Evolutionary conservation across 345 rosid species (phyloP).

Genomic region (Hypericum androsaemum): DNA sequence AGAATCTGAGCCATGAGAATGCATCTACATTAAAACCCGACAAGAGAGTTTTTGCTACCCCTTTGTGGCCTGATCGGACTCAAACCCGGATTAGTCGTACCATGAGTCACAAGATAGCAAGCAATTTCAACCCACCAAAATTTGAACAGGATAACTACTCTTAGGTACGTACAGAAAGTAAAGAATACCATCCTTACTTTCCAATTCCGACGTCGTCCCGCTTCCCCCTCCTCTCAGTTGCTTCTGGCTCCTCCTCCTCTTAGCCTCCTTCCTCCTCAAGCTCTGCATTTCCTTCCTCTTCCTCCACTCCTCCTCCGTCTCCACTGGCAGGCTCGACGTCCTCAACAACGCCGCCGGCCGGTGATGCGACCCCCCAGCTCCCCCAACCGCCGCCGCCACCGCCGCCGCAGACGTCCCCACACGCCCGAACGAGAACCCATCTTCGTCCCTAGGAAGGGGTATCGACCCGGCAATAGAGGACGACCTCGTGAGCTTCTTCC

Average conservation of each 20-base stretch:
- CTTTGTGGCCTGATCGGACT: no score
- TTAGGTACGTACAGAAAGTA: background rate
- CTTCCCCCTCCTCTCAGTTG: slow-evolving; percentile 15
- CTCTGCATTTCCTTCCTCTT: slow-evolving; percentile 74
- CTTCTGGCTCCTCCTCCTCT: slow-evolving; percentile 29
- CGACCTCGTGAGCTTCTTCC: slow-evolving; percentile 48
- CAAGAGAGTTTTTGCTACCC: no score
- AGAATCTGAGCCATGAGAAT: no score
- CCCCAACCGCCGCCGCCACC: slow-evolving; percentile 66
- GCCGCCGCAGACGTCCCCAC: slow-evolving; percentile 41
- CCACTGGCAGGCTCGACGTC: slow-evolving; percentile 52
- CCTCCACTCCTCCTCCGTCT: slow-evolving; percentile 83
- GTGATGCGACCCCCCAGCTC: slow-evolving; percentile 48
- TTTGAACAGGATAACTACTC: background rate
- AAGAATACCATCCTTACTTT: slow-evolving; percentile 26
- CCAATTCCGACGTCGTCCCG: slow-evolving; percentile 49
- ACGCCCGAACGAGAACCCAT: slow-evolving; percentile 13
- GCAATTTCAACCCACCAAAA: background rate
- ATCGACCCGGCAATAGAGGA: slow-evolving; percentile 58
- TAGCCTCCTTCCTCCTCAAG: slow-evolving; percentile 22
- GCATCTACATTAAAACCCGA: no score
- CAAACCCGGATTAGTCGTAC: no score
- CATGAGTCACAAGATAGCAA: background rate
- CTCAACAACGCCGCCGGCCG: background rate
- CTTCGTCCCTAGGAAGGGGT: slow-evolving; percentile 29